Conservation (phyloP, 169 alveolate genomes). For the Condylostoma magnum region DNA sequence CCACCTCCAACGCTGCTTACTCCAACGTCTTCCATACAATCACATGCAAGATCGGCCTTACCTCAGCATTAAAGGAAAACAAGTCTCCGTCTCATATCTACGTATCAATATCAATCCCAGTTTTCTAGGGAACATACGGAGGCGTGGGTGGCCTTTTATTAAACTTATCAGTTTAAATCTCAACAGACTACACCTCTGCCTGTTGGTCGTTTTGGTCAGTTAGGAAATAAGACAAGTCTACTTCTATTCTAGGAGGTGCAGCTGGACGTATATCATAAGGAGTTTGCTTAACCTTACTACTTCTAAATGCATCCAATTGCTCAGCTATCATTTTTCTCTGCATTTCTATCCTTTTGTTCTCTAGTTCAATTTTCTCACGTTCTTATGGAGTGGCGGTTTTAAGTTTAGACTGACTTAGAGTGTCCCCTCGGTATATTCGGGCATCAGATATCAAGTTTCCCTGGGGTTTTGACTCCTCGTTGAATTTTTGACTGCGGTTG, state of each 20-base stretch:
- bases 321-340: slow-evolving; percentile 22
- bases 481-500: slow-evolving; percentile 4
- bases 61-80: slow-evolving; percentile 81
- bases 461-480: neutral
- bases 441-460: slow-evolving; percentile 20
- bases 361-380: slow-evolving; percentile 6
- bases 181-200: slow-evolving; percentile 50
- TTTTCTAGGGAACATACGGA: slow-evolving; percentile 78
- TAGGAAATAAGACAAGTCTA: slow-evolving; percentile 65
- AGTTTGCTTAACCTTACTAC: slow-evolving; percentile 18
- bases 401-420: slow-evolving; percentile 2
- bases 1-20: slow-evolving; percentile 69
- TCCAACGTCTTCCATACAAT: slow-evolving; percentile 73
- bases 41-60: slow-evolving; percentile 81
- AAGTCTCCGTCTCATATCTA: slow-evolving; percentile 81
- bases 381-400: slow-evolving; percentile 29
- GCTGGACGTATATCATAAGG: slow-evolving; percentile 77
- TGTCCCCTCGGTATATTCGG: slow-evolving; percentile 26
- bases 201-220: slow-evolving; percentile 54
- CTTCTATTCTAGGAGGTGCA: slow-evolving; percentile 74
- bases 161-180: slow-evolving; percentile 75
- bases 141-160: slow-evolving; percentile 73
- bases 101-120: slow-evolving; percentile 84
- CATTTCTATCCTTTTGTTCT: neutral
- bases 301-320: slow-evolving; percentile 24